Evolutionary conservation across 768 basidiomycete species (phyloP).

Genomic region (Rhodosporidiobolus odoratus): DNA sequence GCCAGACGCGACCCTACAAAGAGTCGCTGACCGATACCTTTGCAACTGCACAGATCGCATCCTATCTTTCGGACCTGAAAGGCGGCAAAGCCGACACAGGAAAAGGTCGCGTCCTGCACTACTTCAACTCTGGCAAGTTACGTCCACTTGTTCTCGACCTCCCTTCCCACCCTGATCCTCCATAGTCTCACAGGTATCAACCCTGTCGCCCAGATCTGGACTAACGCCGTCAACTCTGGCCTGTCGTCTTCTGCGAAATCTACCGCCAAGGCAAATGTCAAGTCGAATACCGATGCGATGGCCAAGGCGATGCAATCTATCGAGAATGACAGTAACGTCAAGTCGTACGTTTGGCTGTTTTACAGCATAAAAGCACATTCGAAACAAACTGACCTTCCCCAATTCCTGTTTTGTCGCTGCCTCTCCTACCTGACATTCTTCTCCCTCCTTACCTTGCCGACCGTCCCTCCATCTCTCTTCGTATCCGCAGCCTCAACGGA

Average conservation of each 20-base stretch:
- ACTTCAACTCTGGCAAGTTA: constrained; percentile 30
- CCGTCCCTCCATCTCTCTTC: too few relatives aligned
- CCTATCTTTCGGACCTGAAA: constrained; percentile 24
- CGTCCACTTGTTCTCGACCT: not conserved
- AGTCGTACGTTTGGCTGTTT: not conserved
- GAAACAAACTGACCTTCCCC: too few relatives aligned
- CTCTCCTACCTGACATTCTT: too few relatives aligned
- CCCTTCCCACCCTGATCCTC: too few relatives aligned
- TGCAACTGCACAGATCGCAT: constrained; percentile 4
- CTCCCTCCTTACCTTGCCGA: too few relatives aligned
- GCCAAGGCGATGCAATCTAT: constrained; percentile 8
- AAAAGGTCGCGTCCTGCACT: constrained; percentile 18
- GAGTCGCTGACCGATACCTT: not conserved
- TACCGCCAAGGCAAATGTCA: constrained; percentile 12
- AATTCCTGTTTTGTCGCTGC: too few relatives aligned
- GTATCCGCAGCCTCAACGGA: not conserved
- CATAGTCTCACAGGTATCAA: constrained; percentile 34
- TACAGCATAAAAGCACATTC: too few relatives aligned
- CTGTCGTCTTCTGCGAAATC: not conserved
- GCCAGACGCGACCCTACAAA: too few relatives aligned
- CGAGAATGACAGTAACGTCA: constrained; percentile 5
- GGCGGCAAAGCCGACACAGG: constrained; percentile 1
- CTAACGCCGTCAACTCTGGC: constrained; percentile 5
- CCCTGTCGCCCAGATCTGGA: constrained; percentile 25
- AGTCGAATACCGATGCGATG: constrained; percentile 17